Conservation (phyloP, 176 grass and related monocot species). For the Calamus simplicifolius region DNA sequence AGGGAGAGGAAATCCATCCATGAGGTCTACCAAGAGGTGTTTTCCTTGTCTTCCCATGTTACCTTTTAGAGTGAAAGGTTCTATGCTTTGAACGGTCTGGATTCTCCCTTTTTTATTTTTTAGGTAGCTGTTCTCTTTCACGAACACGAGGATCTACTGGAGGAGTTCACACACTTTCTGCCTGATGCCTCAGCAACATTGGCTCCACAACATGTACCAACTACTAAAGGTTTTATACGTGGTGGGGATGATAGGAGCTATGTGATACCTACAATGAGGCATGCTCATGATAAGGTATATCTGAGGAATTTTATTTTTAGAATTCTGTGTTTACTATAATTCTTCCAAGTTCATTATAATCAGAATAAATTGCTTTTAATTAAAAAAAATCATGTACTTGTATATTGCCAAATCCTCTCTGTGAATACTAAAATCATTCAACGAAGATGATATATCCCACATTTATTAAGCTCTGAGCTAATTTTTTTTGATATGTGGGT, state of each 20-base stretch:
- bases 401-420: no score
- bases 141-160: conserved; percentile 29
- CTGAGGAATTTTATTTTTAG: not conserved
- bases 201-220: conserved; percentile 34
- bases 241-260: conserved; percentile 54
- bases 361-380: no score
- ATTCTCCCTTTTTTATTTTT: not conserved
- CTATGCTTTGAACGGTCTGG: not conserved
- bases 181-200: conserved; percentile 44
- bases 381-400: no score
- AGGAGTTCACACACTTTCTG: conserved; percentile 31
- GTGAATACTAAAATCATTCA: no score
- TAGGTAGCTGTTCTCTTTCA: conserved; percentile 32
- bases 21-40: conserved; percentile 36
- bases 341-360: no score
- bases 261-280: conserved; percentile 43
- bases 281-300: conserved; percentile 64
- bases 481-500: no score
- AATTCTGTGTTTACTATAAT: not conserved
- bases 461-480: no score
- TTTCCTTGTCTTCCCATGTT: conserved; percentile 1
- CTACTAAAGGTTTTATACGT: conserved; percentile 47
- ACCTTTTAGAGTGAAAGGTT: not conserved
- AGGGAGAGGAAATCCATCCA: conserved; percentile 23
- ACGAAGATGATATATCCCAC: no score